These are phyloP conservation scores for Penium margaritaceum DNA, from an alignment of 139 green algal species.

Conservation along the genomic window DNA sequence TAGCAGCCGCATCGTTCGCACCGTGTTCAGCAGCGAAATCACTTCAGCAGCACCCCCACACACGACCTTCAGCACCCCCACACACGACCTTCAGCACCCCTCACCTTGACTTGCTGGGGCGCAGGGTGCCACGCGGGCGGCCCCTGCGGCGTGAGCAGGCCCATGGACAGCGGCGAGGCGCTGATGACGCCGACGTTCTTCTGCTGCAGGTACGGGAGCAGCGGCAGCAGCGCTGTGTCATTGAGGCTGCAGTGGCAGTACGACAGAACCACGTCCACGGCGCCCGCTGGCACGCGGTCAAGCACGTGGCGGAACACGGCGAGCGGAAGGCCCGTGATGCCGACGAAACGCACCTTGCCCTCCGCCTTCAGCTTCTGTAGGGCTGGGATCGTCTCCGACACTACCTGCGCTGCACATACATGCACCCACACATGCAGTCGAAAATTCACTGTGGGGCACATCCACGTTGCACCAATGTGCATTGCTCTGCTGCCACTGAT, in stretches of 20 bases:
- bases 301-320: constrained; percentile 68
- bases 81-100: no score
- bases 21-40: no score
- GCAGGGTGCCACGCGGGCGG: constrained; percentile 84
- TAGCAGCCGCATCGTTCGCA: no score
- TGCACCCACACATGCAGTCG: no score
- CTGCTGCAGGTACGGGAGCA: constrained; percentile 55
- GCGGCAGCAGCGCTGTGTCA: constrained; percentile 54
- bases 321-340: constrained; percentile 84
- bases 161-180: constrained; percentile 80
- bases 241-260: constrained; percentile 83
- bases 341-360: constrained; percentile 74
- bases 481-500: no score
- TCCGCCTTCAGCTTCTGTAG: constrained; percentile 67
- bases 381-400: constrained; percentile 80
- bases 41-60: no score
- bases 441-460: no score
- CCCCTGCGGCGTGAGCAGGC: constrained; percentile 73
- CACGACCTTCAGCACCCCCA: no score
- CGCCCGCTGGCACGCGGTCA: constrained; percentile 59
- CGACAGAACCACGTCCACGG: constrained; percentile 74
- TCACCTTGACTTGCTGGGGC: constrained; percentile 59
- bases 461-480: no score
- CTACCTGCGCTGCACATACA: no score
- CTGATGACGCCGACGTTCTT: constrained; percentile 76